Base-by-base conservation (phyloP, 108 stramenopile species). In the Skeletonema costatum region DNA sequence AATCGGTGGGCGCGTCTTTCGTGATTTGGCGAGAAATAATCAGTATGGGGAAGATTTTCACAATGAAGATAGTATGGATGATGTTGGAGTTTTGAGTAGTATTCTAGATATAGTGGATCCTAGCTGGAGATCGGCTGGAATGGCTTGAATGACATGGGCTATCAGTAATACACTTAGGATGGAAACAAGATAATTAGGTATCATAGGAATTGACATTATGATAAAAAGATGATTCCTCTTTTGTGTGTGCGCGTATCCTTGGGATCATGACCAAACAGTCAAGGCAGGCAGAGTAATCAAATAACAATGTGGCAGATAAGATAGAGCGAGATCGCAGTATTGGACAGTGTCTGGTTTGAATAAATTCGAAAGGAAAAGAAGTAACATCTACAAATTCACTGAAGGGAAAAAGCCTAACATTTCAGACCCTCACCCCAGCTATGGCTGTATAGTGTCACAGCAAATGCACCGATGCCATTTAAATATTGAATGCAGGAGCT, bases 41-140 rank as follows among this genome's bases (percentile, higher is more conserved):
- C 17, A 35, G 4, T 53, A 21, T 53, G 51, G 61, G 13, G 35
- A 35, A 51, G 71, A 68, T 13, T 79, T 73, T 61, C 35, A 66
- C 25, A 79, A 79, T 68, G 78, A 72, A 32, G 70, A 53, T 31
- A 59, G 21, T 36, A 29, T 1, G 31, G n/a, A 31, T 32, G 56
- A 73, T 62, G 60, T 73, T 68, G 78, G 78, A 4, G 41, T 68
- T 60, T 32, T 79, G 14, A 73, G 32, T 41, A 65, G 71, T 5
- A 79, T 79, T 63, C 65, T 79, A 12, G 78, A 79, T 68, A 72
- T 79, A 25, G 66, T 79, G 30, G 78, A 79, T 35, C 78, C 78
- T 17, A 60, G 70, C 35, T 79, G 78, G 78, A 65, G 66, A 66
- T 46, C 71, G 44, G 29, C 33, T 41, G 51, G 51, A 53, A 53